Conservation (phyloP, 805 yeast species). For the Cyberlindnera galapagoensis region DNA sequence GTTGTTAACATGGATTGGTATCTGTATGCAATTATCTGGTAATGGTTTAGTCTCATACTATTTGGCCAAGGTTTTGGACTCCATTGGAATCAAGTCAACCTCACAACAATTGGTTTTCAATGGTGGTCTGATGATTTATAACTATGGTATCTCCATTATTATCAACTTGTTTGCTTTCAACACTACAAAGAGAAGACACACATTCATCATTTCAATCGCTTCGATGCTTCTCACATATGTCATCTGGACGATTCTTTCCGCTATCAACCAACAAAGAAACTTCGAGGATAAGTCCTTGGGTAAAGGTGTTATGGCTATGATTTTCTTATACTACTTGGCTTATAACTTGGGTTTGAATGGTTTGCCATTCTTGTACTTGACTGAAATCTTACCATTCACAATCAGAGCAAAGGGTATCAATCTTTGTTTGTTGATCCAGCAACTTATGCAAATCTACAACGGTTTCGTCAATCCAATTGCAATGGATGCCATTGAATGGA, state of each 20-base stretch:
- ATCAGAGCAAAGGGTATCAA: conserved; percentile 27
- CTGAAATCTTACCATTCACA: conserved; percentile 34
- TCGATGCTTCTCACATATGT: conserved; percentile 33
- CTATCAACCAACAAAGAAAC: conserved; percentile 35
- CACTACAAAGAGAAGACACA: conserved; percentile 30
- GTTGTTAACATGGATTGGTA: conserved; percentile 26
- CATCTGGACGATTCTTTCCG: conserved; percentile 42
- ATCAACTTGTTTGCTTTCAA: conserved; percentile 27
- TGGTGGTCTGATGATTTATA: conserved; percentile 43
- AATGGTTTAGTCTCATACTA: conserved; percentile 48
- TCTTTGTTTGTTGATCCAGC: conserved; percentile 20
- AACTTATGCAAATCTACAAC: conserved; percentile 25
- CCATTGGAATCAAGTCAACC: conserved; percentile 47
- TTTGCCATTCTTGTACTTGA: conserved; percentile 38
- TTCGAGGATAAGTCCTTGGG: conserved; percentile 35
- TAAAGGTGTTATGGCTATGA: conserved; percentile 44
- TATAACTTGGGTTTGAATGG: conserved; percentile 40
- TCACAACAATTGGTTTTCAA: conserved; percentile 41
- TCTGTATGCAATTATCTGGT: conserved; percentile 42
- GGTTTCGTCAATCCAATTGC: conserved; percentile 33
- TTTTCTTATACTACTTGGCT: conserved; percentile 38
- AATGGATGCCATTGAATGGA: conserved; percentile 31
- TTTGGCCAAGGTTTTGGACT: conserved; percentile 40
- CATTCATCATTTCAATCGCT: conserved; percentile 29
- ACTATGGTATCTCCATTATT: conserved; percentile 30